Evolutionary conservation across 2,329 filamentous ascomycete species (phyloP), one percentile per base, ranked within the genome.

Genomic region (Sclerotiophoma versabilis): DNA sequence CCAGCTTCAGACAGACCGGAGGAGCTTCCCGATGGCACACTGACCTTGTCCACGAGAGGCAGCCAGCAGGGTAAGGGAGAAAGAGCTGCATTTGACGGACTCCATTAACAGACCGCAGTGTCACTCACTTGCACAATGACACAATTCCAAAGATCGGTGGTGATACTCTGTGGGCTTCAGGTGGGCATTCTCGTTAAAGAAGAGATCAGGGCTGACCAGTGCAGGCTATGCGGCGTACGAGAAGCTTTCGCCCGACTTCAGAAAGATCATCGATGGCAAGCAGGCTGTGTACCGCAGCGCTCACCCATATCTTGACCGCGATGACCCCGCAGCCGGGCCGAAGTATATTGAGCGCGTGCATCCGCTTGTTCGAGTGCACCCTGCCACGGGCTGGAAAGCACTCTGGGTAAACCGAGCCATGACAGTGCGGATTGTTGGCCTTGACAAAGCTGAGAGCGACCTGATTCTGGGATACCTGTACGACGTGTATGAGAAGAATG

Each of bases 341-440:
- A 84, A 87, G 72, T 81, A 80, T 62, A 75, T 91, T n/a, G 87
- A 90, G 72, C 81, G 88, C 6, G 77, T 81, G 9, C 88, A 91
- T 68, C 87, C 88, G 0, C 71, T 91, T 9, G 88, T 91, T 2
- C 81, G 88, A 3, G 84, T 88, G 0, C 88, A 91, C 66, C 88
- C 88, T 0, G 87, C 85, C 0, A 91, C 88, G 0, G 88, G 88
- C 0, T 91, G 88, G 88, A 91, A 90, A 71, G 80, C 86, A 0
- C 79, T 91, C 0, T 91, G 82, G 79, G 88, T 91, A 0, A 91
- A 91, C 69, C 81, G 87, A 3, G 79, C 84, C 2, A 87, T 91
- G 82, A 91, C 88, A 0, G 80, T 82, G 5, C 79, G 83, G 0
- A 91, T 91, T 41, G 84, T 91, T 0, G 89, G 88, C 0, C 71